Conservation (phyloP, 331 rosid species). For the Rhamnella rubrinervis region DNA sequence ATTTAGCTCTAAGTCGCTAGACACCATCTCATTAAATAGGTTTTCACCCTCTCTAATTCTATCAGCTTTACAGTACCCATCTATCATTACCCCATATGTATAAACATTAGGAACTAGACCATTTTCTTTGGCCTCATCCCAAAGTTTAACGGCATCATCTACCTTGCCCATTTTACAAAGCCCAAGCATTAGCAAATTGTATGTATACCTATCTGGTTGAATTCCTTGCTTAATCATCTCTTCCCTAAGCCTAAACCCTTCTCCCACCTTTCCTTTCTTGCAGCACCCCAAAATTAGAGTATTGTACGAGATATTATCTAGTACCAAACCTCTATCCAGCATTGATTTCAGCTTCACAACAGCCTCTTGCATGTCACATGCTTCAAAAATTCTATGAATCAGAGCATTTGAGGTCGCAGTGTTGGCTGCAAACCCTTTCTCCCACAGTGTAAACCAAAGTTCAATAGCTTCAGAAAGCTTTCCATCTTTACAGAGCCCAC, state of each 20-base stretch:
- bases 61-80: constrained; percentile 62
- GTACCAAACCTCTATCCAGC: constrained; percentile 54
- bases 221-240: constrained; percentile 56
- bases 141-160: constrained; percentile 50
- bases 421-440: constrained; percentile 55
- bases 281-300: constrained; percentile 68
- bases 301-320: constrained; percentile 72
- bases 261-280: constrained; percentile 48
- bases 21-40: constrained; percentile 48
- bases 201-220: constrained; percentile 62
- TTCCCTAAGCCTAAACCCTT: constrained; percentile 53
- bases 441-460: constrained; percentile 68
- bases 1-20: constrained; percentile 54
- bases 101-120: constrained; percentile 60
- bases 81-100: constrained; percentile 66
- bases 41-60: constrained; percentile 54
- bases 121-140: constrained; percentile 46
- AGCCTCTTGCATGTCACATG: constrained; percentile 50
- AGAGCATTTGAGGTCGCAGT: constrained; percentile 67
- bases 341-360: constrained; percentile 38
- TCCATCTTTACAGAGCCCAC: constrained; percentile 60
- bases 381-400: constrained; percentile 64
- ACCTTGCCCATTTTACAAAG: constrained; percentile 57
- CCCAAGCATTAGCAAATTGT: constrained; percentile 62
- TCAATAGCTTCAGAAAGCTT: constrained; percentile 58